Percentiles rank a stretch among this genome's conserved stretches.
These are phyloP conservation scores for Microdochium nivale DNA, from an alignment of 2,329 filamentous ascomycete species.

Conservation along the genomic window DNA sequence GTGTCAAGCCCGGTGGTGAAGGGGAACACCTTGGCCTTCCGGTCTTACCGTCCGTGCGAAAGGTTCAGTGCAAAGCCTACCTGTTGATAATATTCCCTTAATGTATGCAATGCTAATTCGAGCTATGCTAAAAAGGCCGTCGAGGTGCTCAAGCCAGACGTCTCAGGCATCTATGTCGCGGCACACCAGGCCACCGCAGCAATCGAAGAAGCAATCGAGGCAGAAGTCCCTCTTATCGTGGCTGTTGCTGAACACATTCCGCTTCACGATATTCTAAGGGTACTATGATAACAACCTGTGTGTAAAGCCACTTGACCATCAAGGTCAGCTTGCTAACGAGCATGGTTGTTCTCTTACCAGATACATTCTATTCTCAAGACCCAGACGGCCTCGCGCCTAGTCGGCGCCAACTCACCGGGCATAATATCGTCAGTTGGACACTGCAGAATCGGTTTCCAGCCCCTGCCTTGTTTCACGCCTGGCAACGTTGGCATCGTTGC, in stretches of 20 bases:
- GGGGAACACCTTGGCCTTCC: conserved; percentile 67
- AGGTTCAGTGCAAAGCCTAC: conserved; percentile 25
- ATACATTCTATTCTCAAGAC: conserved; percentile 61
- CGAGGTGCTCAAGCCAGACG: conserved; percentile 63
- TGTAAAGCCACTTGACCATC: too few species aligned
- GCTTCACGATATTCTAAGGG: conserved; percentile 62
- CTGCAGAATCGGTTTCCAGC: conserved; percentile 59
- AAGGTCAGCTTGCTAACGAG: too few species aligned
- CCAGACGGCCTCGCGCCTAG: conserved; percentile 59
- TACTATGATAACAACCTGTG: conserved; percentile 18
- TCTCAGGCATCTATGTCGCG: conserved; percentile 72
- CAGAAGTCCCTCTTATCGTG: conserved; percentile 66
- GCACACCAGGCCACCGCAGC: conserved; percentile 64
- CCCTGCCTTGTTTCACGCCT: conserved; percentile 61
- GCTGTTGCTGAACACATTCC: conserved; percentile 70
- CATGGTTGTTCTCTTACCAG: conserved; percentile 23
- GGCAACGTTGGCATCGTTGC: conserved; percentile 63
- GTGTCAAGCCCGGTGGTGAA: conserved; percentile 62
- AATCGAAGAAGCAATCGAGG: conserved; percentile 72
- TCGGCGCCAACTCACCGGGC: conserved; percentile 66
- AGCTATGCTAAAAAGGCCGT: too few species aligned
- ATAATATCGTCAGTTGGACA: conserved; percentile 64
- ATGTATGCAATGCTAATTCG: background rate
- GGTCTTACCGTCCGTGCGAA: conserved; percentile 58
- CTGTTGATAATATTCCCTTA: too few species aligned